These are phyloP conservation scores for Neoarthrinium moseri DNA, from an alignment of 2,329 filamentous ascomycete species.

Conservation along the genomic window DNA sequence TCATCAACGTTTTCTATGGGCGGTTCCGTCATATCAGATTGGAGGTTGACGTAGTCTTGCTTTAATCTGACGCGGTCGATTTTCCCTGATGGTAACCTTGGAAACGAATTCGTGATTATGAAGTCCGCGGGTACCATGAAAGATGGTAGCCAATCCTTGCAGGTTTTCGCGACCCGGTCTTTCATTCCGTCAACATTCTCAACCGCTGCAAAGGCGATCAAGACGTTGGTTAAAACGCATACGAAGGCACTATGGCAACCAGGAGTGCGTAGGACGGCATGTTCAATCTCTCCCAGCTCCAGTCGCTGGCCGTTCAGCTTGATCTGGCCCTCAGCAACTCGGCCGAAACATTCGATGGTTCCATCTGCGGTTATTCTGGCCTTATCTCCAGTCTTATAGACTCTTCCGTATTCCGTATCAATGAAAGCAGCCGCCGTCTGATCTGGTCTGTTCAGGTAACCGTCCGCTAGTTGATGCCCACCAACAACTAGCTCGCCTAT, in stretches of 20 bases:
- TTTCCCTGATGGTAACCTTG: slow-evolving; percentile 80
- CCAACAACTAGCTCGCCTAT: slow-evolving; percentile 80
- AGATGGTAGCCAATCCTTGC: slow-evolving; percentile 71
- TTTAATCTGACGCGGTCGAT: slow-evolving; percentile 68
- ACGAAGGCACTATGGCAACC: slow-evolving; percentile 67
- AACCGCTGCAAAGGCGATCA: slow-evolving; percentile 74
- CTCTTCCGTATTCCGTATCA: slow-evolving; percentile 60
- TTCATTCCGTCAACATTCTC: slow-evolving; percentile 36
- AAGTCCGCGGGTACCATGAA: slow-evolving; percentile 84
- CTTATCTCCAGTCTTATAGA: slow-evolving; percentile 87
- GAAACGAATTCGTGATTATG: slow-evolving; percentile 62
- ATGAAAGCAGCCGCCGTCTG: slow-evolving; percentile 74
- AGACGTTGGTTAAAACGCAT: slow-evolving; percentile 61
- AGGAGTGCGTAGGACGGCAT: slow-evolving; percentile 59
- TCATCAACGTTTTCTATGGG: slow-evolving; percentile 21
- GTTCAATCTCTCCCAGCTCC: slow-evolving; percentile 77
- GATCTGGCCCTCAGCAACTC: slow-evolving; percentile 77
- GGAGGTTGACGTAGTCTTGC: slow-evolving; percentile 42
- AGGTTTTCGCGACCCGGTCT: slow-evolving; percentile 53
- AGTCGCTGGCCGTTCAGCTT: slow-evolving; percentile 84
- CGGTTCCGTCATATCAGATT: neutral
- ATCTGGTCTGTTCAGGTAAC: slow-evolving; percentile 78
- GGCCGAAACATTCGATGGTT: slow-evolving; percentile 77
- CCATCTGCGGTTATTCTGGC: slow-evolving; percentile 67
- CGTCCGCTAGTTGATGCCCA: slow-evolving; percentile 74